Evolutionary conservation across 495 filamentous ascomycete genomes (phyloP).

Genomic region (Antarctomyces pellizariae): DNA sequence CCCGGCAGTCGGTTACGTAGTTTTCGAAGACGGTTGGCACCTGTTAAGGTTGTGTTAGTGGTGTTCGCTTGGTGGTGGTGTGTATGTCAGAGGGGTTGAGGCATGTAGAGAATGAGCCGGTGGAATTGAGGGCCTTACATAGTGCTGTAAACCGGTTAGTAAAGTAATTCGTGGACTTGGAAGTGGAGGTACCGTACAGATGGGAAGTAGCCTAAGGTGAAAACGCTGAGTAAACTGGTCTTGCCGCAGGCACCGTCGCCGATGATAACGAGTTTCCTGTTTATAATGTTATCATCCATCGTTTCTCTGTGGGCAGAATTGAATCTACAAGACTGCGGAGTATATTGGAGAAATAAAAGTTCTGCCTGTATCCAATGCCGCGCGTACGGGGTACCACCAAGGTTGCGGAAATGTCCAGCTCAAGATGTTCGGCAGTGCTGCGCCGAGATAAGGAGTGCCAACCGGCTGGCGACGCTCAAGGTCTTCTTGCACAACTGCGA

Average conservation of each 20-base stretch:
- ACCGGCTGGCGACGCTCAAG: too few species aligned
- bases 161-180: constrained; percentile 2
- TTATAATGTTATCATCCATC: too few species aligned
- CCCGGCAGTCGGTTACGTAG: constrained; percentile 96
- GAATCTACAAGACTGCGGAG: too few species aligned
- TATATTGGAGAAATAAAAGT: too few species aligned
- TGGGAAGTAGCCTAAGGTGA: constrained; percentile 94
- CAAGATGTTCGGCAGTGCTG: too few species aligned
- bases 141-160: constrained; percentile 28
- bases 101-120: neutral
- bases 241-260: constrained; percentile 98
- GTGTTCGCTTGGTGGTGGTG: neutral
- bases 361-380: too few species aligned
- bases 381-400: too few species aligned
- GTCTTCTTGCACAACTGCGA: too few species aligned
- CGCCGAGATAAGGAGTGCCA: too few species aligned
- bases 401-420: too few species aligned
- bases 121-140: constrained; percentile 29
- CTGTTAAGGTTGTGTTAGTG: constrained; percentile 22
- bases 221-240: constrained; percentile 91
- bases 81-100: neutral
- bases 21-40: constrained; percentile 99
- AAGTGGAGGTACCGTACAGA: constrained; percentile 39
- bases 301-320: too few species aligned
- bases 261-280: constrained; percentile 95